Evolutionary conservation across 1,139 yeast genomes (phyloP).

Genomic region (Taphrina wiesneri): DNA sequence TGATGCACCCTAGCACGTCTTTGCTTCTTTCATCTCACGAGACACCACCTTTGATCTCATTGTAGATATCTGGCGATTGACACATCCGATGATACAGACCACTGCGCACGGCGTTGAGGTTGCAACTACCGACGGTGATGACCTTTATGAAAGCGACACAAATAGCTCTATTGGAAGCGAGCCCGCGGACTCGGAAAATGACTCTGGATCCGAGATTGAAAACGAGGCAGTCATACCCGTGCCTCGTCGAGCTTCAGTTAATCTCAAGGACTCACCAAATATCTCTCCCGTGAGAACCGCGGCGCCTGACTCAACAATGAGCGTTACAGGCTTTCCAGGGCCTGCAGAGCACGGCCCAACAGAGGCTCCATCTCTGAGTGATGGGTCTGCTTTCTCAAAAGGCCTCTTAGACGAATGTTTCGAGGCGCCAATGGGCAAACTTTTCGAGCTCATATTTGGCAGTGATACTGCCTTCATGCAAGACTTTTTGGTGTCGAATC

Average conservation of each 20-base stretch:
- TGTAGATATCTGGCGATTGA: conserved; percentile 46
- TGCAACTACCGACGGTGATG: conserved; percentile 41
- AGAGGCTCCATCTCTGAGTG: conserved; percentile 53
- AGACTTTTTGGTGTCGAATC: conserved; percentile 58
- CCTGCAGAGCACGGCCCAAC: conserved; percentile 63
- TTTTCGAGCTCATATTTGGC: conserved; percentile 71
- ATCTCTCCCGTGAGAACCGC: not conserved
- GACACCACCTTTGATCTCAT: conserved; percentile 75
- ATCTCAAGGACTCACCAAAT: conserved; percentile 1
- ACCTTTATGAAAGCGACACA: conserved; percentile 37
- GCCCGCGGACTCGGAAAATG: not conserved
- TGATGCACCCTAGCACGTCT: conserved; percentile 54
- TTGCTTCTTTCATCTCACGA: conserved; percentile 84
- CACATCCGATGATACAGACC: conserved; percentile 47
- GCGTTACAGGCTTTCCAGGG: conserved; percentile 47
- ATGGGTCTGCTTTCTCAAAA: conserved; percentile 56
- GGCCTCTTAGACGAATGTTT: conserved; percentile 62
- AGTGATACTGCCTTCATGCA: conserved; percentile 62
- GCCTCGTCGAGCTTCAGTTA: not conserved
- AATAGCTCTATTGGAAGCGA: not conserved
- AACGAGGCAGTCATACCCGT: not conserved
- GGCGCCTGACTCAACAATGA: not conserved
- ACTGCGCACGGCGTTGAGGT: conserved; percentile 51
- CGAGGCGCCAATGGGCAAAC: conserved; percentile 79
- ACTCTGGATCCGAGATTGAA: not conserved